A percentile compares a stretch with the other conserved stretches of the same genome.
Conservation (phyloP, 345 rosid species). For the Lepidium aucheri region DNA sequence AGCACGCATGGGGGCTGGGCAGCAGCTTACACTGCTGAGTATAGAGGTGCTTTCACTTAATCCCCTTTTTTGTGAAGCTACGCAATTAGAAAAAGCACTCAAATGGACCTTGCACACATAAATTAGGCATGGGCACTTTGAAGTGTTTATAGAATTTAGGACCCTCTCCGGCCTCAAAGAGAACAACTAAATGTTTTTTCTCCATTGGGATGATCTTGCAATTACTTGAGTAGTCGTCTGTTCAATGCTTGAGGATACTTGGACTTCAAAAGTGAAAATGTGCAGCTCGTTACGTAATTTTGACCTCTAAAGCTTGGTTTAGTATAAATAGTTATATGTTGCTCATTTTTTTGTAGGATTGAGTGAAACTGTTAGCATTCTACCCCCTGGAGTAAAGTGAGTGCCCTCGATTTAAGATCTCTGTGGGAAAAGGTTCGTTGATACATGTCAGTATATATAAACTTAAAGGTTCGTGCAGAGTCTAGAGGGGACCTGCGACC, state of each 20-base stretch:
- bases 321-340: background rate
- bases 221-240: background rate
- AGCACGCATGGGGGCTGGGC: slow-evolving; percentile 91
- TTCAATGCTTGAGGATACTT: background rate
- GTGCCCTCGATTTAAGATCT: background rate
- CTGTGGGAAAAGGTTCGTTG: background rate
- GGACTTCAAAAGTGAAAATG: slow-evolving; percentile 1
- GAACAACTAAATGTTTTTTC: background rate
- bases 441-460: background rate
- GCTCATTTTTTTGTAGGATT: background rate
- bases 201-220: background rate
- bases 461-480: slow-evolving; percentile 68
- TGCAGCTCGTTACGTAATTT: background rate
- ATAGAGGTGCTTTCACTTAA: slow-evolving; percentile 56
- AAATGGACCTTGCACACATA: background rate
- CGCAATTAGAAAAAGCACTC: background rate
- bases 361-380: background rate
- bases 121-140: background rate
- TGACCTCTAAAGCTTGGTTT: background rate
- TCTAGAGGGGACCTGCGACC: slow-evolving; percentile 84
- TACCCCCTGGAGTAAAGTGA: background rate
- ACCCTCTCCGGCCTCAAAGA: background rate
- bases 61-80: background rate
- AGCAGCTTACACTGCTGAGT: slow-evolving; percentile 80
- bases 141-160: background rate